Base-by-base conservation (phyloP, 208 protist species). In the Leishmania amazonensis region DNA sequence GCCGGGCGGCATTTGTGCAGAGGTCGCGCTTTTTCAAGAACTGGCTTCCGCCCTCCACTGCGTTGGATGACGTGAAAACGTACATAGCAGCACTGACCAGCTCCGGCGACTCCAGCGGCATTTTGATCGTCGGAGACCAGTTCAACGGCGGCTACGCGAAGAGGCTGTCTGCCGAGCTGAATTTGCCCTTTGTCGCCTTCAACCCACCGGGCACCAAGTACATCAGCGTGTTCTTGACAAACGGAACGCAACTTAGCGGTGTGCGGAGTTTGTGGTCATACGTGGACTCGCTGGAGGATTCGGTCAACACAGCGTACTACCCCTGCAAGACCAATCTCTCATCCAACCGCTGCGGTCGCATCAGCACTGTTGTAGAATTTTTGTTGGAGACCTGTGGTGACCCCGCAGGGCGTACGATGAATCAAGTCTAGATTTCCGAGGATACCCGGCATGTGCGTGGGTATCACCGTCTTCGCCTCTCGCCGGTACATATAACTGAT, bases 141-240 rank as follows among this genome's bases (percentile, higher is more conserved):
- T 98, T 96, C 81, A 98, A 96, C 78, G 95, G 95, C 57, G 95
- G 95, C n/a, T 98, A 98, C 71, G 93, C 83, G 11, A 98, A 98
- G 80, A 76, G 87, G 35, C 87, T 98, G 8, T 86, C 90, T 3
- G 75, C 88, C 13, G 81, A 83, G 17, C 86, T 90, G 57, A 78
- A 81, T n/a, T 47, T 94, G 42, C 81, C 86, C 1, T 96, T 94
- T 81, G 89, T 95, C 13, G 93, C 85, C 11, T 96, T 98, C 81
- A 98, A 98, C 81, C 85, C 95, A 24, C 93, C 95, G 17, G 93
- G 93, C 21, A 88, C 81, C 17, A 90, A 88, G 73, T 94, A 96
- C 86, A 92, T 21, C 76, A 80, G 73, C 58, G 31, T 21, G 17
- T 81, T 75, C 45, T 68, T 81, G 0, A 28, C 24, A 40, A 85